Evolutionary conservation across 2,329 filamentous ascomycete genomes (phyloP), one percentile per base, ranked within the genome.

Genomic region (Endothia cerciana): DNA sequence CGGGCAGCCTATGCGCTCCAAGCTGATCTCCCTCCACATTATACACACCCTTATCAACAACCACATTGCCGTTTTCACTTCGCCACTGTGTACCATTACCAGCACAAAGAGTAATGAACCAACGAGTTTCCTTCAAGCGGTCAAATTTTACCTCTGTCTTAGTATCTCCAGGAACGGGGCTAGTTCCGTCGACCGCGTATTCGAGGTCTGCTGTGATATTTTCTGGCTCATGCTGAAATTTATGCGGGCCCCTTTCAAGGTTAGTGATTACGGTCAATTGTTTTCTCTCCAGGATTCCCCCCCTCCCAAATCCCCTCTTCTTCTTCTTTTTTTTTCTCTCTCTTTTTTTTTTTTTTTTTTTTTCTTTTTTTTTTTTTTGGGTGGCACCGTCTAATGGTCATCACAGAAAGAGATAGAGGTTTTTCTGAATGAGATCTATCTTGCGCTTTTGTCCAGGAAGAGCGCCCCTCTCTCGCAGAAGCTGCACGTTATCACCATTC

Each of bases 141-240:
- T 97, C 75, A 97, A 98, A 77, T 97, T 97, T 75, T 97, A 99
- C 76, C 85, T 99, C 36, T 98, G 95, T 77, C 85, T 99, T 49
- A 97, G 93, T 78, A 87, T 99, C 71, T 97, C 94, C 64, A 88
- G 94, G 62, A 99, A 99, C 75, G 96, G 94, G 22, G 92, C 95
- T 17, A 98, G 94, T 79, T 94, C 94, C 4, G 91, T 97, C 53
- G 91, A 93, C 69, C 87, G 87, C 70, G 93, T 99, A 0, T 99
- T 98, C 73, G 94, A 98, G 74, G 93, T 98, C 51, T 94, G 92
- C 76, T 94, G 92, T 73, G 95, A 99, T 77, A 97, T 98, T 38
- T 99, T 99, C 76, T 99, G 94, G 93, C 83, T 98, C 65, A 97
- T 97, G 90, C 81, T 97, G 53, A 97, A 96, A 76, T 91, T 93